These are phyloP conservation scores for Aspergillus piperis DNA, from an alignment of 2,329 filamentous ascomycete species.

Conservation along the genomic window DNA sequence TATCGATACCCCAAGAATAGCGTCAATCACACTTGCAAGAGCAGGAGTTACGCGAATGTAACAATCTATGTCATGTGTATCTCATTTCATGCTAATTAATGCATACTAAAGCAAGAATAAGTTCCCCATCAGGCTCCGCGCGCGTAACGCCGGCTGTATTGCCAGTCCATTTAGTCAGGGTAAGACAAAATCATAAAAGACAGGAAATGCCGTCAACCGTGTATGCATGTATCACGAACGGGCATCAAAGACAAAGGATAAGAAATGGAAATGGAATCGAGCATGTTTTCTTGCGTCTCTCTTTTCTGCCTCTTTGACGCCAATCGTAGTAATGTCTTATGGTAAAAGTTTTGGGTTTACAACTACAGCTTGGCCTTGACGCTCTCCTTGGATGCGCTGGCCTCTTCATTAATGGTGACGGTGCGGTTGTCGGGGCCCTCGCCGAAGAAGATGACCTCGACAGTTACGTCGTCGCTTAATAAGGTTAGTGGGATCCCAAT, in stretches of 20 bases:
- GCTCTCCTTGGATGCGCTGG: constrained; percentile 63
- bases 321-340: neutral
- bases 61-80: too few relatives aligned
- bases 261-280: constrained; percentile 4
- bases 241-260: neutral
- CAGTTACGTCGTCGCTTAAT: constrained; percentile 84
- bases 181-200: too few relatives aligned
- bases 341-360: neutral
- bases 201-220: neutral
- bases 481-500: constrained; percentile 19
- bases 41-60: too few relatives aligned
- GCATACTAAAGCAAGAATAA: too few relatives aligned
- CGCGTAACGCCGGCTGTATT: too few relatives aligned
- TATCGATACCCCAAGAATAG: too few relatives aligned
- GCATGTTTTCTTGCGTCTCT: neutral
- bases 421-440: constrained; percentile 73
- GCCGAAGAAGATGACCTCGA: constrained; percentile 98
- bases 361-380: constrained; percentile 52
- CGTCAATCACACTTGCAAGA: too few relatives aligned
- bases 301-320: neutral
- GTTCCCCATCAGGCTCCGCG: too few relatives aligned
- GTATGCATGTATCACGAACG: neutral
- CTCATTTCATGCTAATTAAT: too few relatives aligned
- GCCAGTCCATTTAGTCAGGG: too few relatives aligned
- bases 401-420: constrained; percentile 82